Evolutionary conservation across 2,329 filamentous ascomycete genomes (phyloP), one percentile per base, ranked within the genome.

Genomic region (Keithomyces neogunnii): DNA sequence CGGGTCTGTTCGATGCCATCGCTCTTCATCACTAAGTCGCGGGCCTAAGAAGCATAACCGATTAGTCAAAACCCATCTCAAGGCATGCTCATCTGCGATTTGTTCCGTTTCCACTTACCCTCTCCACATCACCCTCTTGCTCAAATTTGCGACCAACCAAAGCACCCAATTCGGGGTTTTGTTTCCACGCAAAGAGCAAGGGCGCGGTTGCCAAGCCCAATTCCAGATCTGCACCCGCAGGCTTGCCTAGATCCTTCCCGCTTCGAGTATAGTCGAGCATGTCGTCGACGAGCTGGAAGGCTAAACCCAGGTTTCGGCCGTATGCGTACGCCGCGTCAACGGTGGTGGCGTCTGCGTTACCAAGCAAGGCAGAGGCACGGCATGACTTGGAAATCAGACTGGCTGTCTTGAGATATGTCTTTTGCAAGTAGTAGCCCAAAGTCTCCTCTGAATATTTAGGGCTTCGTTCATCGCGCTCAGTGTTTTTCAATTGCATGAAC

Each of bases 401-500:
- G 3, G 93, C 93, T 1, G 89, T 95, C 74, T 99, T 99, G 59
- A 99, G 80, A 65, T 99, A 99, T 31, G 93, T 99, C 78, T 99
- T 99, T 66, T 96, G 89, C 48, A 99, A 76, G 66, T 99, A 99
- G 72, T 99, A 97, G 30, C 83, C 80, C 55, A 99, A 80, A 1
- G 90, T 88, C 49, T 96, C 88, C 63, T 96, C 89, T 2, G 86
- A 93, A 81, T 88, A 97, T 8, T 78, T 73, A 1, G 92, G 92
- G 59, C 88, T 85, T 57, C 80, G 77, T 74, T 97, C 92, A 66
- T 96, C 92, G 57, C 81, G 78, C 45, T 88, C 88, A 1, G 93
- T 97, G 70, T 99, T 99, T 73, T 96, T 95, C 61, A 99, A 76
- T 74, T 99, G 93, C 93, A 99, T 99, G 74, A 99, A 97, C 70